Base-by-base conservation (phyloP, 345 rosid species). In the Theobroma cacao region DNA sequence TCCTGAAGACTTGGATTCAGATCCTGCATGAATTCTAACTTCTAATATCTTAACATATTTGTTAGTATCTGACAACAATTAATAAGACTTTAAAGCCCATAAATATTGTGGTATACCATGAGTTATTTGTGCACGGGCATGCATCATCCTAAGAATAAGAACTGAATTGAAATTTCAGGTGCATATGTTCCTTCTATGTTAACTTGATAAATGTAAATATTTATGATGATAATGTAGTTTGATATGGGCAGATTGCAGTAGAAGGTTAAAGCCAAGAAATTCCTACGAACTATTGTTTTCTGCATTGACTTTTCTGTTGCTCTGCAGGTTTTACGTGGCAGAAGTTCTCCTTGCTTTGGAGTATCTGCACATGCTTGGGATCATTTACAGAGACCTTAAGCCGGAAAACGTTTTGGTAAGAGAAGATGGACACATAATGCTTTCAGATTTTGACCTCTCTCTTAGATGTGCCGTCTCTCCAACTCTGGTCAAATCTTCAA, bases 301-400 rank as follows among this genome's bases (percentile, higher is more conserved):
- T 10, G 45, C 59, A 2, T 71, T 71, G 60, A 70, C 18, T 31
- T 45, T 75, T 12, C 30, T n/a, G 30, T 61, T 48, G 28, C 1
- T 2, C 56, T 4, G 38, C 88, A 94, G 98, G 76, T 94, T 94
- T 75, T 94, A 94, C 20, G 94, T 89, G 26, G 95, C 98, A 3
- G 98, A 94, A 85, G 94, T 92, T 60, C 92, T 94, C 75, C 91
- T 94, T 11, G 91, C 98, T 50, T 61, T 94, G 87, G 98, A 94
- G 85, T 94, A 94, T 75, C 83, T 94, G 77, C 98, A 94, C 82
- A 91, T 92, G 97, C 94, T 94, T 53, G 98, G 98, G 71, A 90
- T 94, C 74, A 89, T 94, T 50, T 92, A 92, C 85, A 82, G 97
- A 72, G 98, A 92, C 80, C 92, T 91, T 24, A 92, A 92, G 82